Base-by-base conservation (phyloP, 768 basidiomycete genomes). In the Steccherinum ochraceum region DNA sequence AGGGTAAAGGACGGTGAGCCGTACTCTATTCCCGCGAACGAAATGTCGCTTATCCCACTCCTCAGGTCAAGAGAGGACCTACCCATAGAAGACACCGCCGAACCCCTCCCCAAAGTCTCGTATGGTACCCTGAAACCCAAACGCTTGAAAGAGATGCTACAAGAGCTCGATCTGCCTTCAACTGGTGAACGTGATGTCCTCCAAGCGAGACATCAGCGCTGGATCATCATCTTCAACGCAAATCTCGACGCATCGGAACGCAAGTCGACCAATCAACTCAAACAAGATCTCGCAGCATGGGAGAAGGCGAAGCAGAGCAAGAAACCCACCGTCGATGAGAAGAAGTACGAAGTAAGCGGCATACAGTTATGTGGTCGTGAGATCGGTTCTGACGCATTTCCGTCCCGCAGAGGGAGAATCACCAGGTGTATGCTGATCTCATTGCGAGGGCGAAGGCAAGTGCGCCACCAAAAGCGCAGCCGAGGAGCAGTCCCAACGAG, bases 191-290 rank as follows among this genome's bases (percentile, higher is more conserved):
- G 78, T 40, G 62, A 67, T 18, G 61, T 64, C 24, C 72, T 79
- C 62, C 72, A 79, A 53, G 71, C 73, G 49, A 75, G 86, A 46
- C 84, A 87, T 64, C 72, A 78, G 62, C 73, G 74, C 55, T 89
- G 84, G 84, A 74, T 84, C 0, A 80, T 80, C 67, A 61, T 83
- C 40, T 82, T 75, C 57, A 89, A 89, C 53, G 79, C 84, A 24
- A 89, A 88, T 61, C 69, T 86, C 7, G 86, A 89, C 66, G 46
- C 56, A 1, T 45, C 56, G 16, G 68, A 74, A 42, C 73, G 83
- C 24, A 78, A 77, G 59, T 70, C 69, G 16, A 62, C 70, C 49
- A 53, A 61, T 1, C 75, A 76, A 27, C 71, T 88, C 12, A 71
- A 72, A 40, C 60, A 59, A 40, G 83, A 85, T 26, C 59, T 88